Percentiles rank a stretch among this genome's conserved stretches.
phyloP scores from a whole-genome alignment of 345 rosid genomes.

The Euclidium syriacum region DNA sequence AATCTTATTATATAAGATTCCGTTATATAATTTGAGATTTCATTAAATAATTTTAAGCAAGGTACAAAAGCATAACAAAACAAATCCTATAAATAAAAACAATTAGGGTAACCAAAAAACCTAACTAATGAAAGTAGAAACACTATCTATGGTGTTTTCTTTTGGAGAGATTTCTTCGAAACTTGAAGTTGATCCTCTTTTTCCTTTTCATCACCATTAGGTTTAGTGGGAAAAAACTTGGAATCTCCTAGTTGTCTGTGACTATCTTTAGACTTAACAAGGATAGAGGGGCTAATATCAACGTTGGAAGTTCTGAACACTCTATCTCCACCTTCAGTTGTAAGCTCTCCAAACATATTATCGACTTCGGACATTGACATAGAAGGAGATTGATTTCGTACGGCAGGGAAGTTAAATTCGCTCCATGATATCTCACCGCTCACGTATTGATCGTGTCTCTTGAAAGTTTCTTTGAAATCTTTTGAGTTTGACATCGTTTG shows the following conservation, averaged over 20 bases:
- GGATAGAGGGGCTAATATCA: neutral
- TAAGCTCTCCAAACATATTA: conserved; percentile 1
- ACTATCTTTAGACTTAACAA: neutral
- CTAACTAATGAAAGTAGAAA: no score
- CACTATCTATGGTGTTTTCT: neutral
- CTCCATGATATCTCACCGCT: neutral
- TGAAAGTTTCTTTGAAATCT: neutral
- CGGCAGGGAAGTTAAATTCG: neutral
- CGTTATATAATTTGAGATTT: no score
- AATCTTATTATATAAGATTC: no score
- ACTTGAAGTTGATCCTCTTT: neutral
- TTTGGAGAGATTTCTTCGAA: neutral
- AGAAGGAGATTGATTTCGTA: neutral
- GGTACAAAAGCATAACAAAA: no score
- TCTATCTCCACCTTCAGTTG: conserved; percentile 3
- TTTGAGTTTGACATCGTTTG: neutral
- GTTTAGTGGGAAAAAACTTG: no score
- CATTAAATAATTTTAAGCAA: no score
- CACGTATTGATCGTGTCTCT: neutral
- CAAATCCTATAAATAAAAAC: no score
- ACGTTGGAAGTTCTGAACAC: neutral
- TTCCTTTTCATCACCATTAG: neutral
- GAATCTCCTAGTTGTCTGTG: no score
- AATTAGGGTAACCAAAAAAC: no score
- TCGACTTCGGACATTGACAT: conserved; percentile 2